These are phyloP conservation scores for Phytophthora hibernalis DNA, from an alignment of 352 stramenopile species.

Conservation along the genomic window DNA sequence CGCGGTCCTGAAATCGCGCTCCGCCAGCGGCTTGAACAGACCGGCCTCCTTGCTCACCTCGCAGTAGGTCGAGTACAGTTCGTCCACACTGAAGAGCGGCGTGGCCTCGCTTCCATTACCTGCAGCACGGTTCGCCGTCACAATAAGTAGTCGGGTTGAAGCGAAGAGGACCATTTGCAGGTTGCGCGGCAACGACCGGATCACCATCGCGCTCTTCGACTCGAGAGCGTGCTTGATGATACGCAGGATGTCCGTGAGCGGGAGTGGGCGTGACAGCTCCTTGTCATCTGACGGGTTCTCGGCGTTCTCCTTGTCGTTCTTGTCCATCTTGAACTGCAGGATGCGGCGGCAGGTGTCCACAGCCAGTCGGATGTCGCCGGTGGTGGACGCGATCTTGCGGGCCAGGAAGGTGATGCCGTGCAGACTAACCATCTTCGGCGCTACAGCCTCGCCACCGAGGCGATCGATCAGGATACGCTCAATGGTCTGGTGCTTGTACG, in stretches of 20 bases:
- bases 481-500: constrained; percentile 83
- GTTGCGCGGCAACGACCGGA: constrained; percentile 76
- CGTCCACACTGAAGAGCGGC: constrained; percentile 59
- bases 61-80: constrained; percentile 77
- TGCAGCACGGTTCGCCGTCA: constrained; percentile 35
- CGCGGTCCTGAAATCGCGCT: constrained; percentile 71
- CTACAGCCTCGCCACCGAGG: constrained; percentile 52
- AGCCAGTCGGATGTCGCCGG: constrained; percentile 76
- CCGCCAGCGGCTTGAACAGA: constrained; percentile 65
- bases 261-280: constrained; percentile 43
- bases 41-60: constrained; percentile 70
- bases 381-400: constrained; percentile 80
- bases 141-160: constrained; percentile 55
- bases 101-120: constrained; percentile 27
- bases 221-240: constrained; percentile 79
- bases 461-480: constrained; percentile 77
- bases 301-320: constrained; percentile 40
- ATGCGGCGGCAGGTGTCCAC: constrained; percentile 80
- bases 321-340: constrained; percentile 63
- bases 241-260: constrained; percentile 76
- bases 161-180: constrained; percentile 87
- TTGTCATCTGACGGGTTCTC: constrained; percentile 35
- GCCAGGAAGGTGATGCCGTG: constrained; percentile 83
- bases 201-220: constrained; percentile 60
- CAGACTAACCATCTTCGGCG: constrained; percentile 63